Percentiles rank a stretch among this genome's conserved stretches.
These are phyloP conservation scores for Colletotrichum limetticola DNA, from an alignment of 2,329 filamentous ascomycete genomes.

Conservation along the genomic window DNA sequence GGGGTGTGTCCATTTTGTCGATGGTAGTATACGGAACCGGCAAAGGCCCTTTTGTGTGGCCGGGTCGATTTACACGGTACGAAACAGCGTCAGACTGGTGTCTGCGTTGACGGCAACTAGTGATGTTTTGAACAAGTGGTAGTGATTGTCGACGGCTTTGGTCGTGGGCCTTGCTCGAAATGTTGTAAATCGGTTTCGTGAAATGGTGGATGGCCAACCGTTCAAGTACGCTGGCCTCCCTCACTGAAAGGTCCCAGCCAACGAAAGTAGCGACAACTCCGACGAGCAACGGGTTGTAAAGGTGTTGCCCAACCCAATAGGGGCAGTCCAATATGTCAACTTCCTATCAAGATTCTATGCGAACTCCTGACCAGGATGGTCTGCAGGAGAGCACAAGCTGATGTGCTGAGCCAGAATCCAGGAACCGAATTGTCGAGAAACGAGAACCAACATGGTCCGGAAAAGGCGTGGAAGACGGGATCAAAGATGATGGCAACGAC, in stretches of 20 bases:
- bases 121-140: neutral
- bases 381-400: neutral
- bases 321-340: neutral
- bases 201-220: neutral
- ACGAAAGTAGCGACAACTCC: neutral
- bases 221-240: neutral
- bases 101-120: neutral
- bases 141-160: neutral
- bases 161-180: neutral
- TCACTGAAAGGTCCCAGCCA: neutral
- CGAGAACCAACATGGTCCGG: slow-evolving; percentile 10
- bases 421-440: neutral
- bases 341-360: slow-evolving; percentile 8
- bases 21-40: neutral
- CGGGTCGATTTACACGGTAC: neutral
- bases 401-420: slow-evolving; percentile 2
- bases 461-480: neutral
- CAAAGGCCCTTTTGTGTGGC: neutral
- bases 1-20: slow-evolving; percentile 3
- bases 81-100: neutral
- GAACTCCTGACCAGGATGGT: slow-evolving; percentile 19
- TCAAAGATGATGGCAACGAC: neutral
- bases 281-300: neutral
- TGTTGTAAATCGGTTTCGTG: neutral
- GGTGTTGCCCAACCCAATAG: neutral